These are phyloP conservation scores for Calonectria naviculata DNA, from an alignment of 2,329 filamentous ascomycete species.

Conservation along the genomic window DNA sequence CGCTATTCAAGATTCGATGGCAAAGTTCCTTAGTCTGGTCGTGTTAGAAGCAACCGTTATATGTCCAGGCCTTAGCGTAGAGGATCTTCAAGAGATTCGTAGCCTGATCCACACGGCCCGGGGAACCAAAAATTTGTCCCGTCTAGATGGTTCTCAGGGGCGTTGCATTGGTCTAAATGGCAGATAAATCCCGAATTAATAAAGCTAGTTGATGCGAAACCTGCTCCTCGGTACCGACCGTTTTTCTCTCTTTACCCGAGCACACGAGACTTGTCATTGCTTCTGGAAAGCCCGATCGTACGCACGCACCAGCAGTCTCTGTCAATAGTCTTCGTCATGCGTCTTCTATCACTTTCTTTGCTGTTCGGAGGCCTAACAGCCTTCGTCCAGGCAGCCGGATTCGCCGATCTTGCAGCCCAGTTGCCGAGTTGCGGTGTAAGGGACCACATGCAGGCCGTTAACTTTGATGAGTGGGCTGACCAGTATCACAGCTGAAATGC, in stretches of 20 bases:
- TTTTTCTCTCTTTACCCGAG: not conserved
- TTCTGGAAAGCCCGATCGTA: not conserved
- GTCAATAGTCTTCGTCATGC: not conserved
- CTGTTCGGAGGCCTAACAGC: not conserved
- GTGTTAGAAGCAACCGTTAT: not conserved
- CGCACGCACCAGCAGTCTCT: not conserved
- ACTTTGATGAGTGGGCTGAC: not conserved
- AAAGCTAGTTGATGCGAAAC: not conserved
- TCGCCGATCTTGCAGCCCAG: not conserved
- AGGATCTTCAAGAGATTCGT: not conserved
- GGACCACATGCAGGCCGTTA: not conserved
- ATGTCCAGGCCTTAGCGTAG: not conserved
- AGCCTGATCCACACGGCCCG: not conserved
- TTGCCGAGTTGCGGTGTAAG: not conserved
- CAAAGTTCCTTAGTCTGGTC: not conserved
- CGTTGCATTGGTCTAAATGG: too few species aligned
- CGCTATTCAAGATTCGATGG: not conserved
- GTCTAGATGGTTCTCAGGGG: not conserved
- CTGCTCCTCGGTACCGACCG: not conserved
- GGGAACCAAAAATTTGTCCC: not conserved
- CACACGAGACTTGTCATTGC: not conserved
- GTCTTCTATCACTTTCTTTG: not conserved
- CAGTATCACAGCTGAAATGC: not conserved
- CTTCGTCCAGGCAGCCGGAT: not conserved
- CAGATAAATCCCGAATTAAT: not conserved